phyloP scores from a whole-genome alignment of 257 asterid genomes.

The Solanum chilense region DNA sequence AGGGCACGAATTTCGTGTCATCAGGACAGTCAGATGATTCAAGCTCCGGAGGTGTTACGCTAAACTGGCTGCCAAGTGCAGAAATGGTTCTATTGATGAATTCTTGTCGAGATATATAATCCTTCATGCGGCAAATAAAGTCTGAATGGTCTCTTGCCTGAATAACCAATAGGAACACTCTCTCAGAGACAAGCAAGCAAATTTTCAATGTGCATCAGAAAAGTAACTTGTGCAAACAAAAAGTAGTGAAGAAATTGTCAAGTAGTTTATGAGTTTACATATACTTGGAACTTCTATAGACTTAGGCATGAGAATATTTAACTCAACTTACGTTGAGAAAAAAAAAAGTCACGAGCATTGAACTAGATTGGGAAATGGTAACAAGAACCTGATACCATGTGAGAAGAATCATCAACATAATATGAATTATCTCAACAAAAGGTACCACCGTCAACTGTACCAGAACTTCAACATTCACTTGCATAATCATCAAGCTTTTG shows the following conservation, averaged over 20 bases:
- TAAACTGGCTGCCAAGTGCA: constrained; percentile 43
- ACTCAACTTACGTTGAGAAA: background rate
- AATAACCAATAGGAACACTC: background rate
- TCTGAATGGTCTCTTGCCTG: constrained; percentile 73
- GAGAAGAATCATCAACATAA: background rate
- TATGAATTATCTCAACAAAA: background rate
- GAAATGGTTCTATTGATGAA: constrained; percentile 45
- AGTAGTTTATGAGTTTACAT: background rate
- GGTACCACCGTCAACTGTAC: background rate
- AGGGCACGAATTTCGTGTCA: constrained; percentile 31
- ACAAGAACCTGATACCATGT: background rate
- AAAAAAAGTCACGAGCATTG: background rate
- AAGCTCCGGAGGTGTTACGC: constrained; percentile 15
- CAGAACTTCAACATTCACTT: background rate
- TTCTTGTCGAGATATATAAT: constrained; percentile 35
- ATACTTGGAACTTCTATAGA: background rate
- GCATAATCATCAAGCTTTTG: background rate
- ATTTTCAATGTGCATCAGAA: background rate
- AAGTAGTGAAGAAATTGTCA: background rate
- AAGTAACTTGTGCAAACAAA: background rate
- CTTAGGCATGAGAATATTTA: background rate
- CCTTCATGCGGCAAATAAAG: constrained; percentile 81
- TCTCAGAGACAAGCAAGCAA: background rate
- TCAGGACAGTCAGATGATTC: constrained; percentile 13
- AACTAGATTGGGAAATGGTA: background rate